phyloP scores from a whole-genome alignment of 176 grass and related monocot species.

The Zoysia japonica region DNA sequence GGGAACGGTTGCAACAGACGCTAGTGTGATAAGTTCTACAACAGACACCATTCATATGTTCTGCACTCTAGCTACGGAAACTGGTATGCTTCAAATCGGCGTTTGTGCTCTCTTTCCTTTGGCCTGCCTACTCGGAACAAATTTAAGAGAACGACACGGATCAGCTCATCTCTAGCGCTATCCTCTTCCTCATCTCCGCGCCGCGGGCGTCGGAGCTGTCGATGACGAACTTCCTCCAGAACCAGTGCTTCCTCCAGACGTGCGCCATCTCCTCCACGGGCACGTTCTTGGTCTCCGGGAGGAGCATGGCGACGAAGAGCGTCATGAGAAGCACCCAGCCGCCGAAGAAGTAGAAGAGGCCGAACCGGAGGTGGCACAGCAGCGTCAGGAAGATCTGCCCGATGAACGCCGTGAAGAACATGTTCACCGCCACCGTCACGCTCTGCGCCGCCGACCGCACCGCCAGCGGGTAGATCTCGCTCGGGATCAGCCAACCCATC shows the following conservation, averaged over 20 bases:
- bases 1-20: conserved; percentile 1
- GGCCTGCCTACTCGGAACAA: neutral
- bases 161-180: conserved; percentile 67
- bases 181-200: conserved; percentile 64
- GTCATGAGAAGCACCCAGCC: conserved; percentile 52
- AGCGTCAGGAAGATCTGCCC: conserved; percentile 58
- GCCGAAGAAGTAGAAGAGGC: conserved; percentile 66
- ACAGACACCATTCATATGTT: neutral
- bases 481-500: conserved; percentile 54
- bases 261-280: conserved; percentile 48
- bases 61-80: conserved; percentile 7
- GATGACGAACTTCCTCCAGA: conserved; percentile 52
- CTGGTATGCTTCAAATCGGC: neutral
- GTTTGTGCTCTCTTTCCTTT: neutral
- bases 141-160: neutral
- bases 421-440: conserved; percentile 51
- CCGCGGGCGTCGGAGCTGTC: conserved; percentile 39
- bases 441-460: conserved; percentile 48
- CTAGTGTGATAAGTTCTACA: conserved; percentile 12
- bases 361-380: conserved; percentile 57
- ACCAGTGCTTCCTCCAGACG: conserved; percentile 57
- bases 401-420: conserved; percentile 64
- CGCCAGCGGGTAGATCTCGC: conserved; percentile 59
- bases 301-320: conserved; percentile 54
- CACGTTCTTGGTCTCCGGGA: conserved; percentile 59